Base-by-base conservation (phyloP, 306 rosid species). In the Purshia tridentata region DNA sequence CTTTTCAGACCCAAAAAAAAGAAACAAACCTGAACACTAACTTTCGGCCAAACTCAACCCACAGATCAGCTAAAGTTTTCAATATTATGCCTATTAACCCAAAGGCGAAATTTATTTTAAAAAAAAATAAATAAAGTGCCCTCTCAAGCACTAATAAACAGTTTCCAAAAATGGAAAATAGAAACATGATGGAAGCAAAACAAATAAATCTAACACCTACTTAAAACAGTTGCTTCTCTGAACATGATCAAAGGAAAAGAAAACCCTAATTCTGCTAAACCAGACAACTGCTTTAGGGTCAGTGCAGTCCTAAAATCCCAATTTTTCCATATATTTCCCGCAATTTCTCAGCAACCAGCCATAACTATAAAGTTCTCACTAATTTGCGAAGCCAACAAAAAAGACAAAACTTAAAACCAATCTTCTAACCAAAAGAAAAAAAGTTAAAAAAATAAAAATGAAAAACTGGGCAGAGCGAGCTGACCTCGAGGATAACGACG, bases 401-500 rank as follows among this genome's bases (percentile, higher is more conserved):
- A 8, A 40, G 61, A 29, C 46, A 57, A 75, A 57, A 52, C 13
- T 59, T 47, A 63, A 81, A 79, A 84, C 86, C 81, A 74, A 78
- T 54, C 67, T 10, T 74, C 16, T 0, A 65, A 57, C 35, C 37
- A 44, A 9, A 29, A 29, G n/a, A 51, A 11, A 49, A 8, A 11
- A 12, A 14, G 51, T 8, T 3, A 19, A 67, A n/a, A 67, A n/a
- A 40, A 50, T 23, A 29, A 18, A 39, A 39, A 6, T 15, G 39
- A 46, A 52, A 39, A 41, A 19, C 10, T 9, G 23, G 61, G 71
- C 14, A 18, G 65, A 67, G 22, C 78, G 75, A 77, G 82, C 88
- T 84, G 69, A 94, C 98, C 95, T 84, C 78, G 73, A 88, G 77
- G 68, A 86, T 5, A 76, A 86, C 71, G 54, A 85, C 51, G 14